These are phyloP conservation scores for Phoma herbarum DNA, from an alignment of 2,329 filamentous ascomycete genomes.

Conservation along the genomic window DNA sequence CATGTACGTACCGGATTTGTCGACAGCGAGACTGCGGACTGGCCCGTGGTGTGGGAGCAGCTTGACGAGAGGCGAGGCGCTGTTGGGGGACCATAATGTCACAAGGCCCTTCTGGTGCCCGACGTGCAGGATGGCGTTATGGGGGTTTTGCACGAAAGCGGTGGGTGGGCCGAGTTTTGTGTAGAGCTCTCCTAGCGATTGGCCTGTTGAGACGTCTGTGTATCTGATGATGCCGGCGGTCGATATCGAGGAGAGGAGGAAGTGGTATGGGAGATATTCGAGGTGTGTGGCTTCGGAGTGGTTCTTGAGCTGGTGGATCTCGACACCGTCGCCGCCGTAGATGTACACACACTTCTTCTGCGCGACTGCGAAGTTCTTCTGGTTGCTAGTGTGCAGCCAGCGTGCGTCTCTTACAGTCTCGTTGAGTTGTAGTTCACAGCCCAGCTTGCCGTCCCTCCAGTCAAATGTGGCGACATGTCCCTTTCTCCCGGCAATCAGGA, in stretches of 20 bases:
- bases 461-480: constrained; percentile 97
- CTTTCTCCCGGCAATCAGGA: constrained; percentile 87
- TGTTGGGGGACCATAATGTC: constrained; percentile 95
- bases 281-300: constrained; percentile 92
- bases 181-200: constrained; percentile 83
- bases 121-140: constrained; percentile 90
- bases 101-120: constrained; percentile 96
- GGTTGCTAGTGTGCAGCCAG: constrained; percentile 83
- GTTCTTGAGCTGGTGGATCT: constrained; percentile 89
- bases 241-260: constrained; percentile 87
- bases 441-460: constrained; percentile 90
- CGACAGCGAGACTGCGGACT: constrained; percentile 83
- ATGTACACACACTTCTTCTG: constrained; percentile 98
- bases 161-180: constrained; percentile 86
- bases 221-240: constrained; percentile 85
- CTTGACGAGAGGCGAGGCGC: constrained; percentile 85
- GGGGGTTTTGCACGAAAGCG: constrained; percentile 85
- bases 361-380: constrained; percentile 91
- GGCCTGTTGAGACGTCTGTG: constrained; percentile 92
- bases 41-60: constrained; percentile 89
- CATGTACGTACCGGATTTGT: constrained; percentile 94
- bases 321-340: constrained; percentile 89
- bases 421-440: constrained; percentile 87
- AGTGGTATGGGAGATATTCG: constrained; percentile 97
- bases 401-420: constrained; percentile 90